Conservation (phyloP, 2,329 filamentous ascomycete genomes). For the Trichoderma sp. region DNA sequence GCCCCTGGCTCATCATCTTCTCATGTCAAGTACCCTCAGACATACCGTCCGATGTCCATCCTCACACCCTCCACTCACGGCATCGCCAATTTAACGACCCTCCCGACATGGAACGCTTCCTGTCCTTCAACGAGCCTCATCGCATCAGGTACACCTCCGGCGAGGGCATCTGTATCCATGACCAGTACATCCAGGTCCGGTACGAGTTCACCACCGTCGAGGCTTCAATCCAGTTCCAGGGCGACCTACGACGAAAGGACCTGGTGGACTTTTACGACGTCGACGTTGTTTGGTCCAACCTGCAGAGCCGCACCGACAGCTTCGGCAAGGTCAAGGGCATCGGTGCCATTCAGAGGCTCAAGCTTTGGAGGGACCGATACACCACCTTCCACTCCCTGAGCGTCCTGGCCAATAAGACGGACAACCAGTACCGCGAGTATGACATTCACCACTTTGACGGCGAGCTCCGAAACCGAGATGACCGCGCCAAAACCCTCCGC, state of each 20-base stretch:
- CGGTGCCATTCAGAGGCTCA: constrained; percentile 50
- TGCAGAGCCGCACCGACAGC: constrained; percentile 47
- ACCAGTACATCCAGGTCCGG: constrained; percentile 46
- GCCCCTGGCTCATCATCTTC: neutral
- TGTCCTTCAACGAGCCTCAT: constrained; percentile 48
- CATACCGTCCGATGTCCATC: constrained; percentile 43
- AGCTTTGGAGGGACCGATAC: constrained; percentile 50
- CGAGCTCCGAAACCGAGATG: constrained; percentile 45
- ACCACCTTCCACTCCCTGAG: constrained; percentile 48
- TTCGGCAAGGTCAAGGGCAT: constrained; percentile 51
- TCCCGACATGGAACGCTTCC: constrained; percentile 47
- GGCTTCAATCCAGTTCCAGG: constrained; percentile 47
- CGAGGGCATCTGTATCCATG: constrained; percentile 46
- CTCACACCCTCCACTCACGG: constrained; percentile 49
- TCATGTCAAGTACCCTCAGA: constrained; percentile 43
- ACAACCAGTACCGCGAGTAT: constrained; percentile 48
- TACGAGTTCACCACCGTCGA: constrained; percentile 52
- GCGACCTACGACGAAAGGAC: constrained; percentile 47
- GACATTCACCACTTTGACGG: constrained; percentile 47
- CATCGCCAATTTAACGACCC: constrained; percentile 51
- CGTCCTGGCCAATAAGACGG: constrained; percentile 46
- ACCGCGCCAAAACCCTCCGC: constrained; percentile 44
- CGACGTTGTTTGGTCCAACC: constrained; percentile 52
- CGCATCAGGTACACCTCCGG: constrained; percentile 47
- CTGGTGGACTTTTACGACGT: constrained; percentile 51